phyloP scores from a whole-genome alignment of 108 stramenopile species.

The Bacterosira constricta region DNA sequence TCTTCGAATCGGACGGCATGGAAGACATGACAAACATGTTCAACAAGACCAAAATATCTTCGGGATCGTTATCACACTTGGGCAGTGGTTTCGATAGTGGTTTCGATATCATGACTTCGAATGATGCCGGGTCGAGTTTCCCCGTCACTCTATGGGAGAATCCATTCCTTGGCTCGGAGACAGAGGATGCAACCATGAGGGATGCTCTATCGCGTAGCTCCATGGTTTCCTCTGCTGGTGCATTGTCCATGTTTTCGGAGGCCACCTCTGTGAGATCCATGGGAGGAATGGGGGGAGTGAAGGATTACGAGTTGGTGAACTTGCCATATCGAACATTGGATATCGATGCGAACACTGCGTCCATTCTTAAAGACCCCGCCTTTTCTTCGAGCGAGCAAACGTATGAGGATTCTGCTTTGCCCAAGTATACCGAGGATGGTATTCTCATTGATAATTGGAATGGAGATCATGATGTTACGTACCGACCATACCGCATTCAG shows the following conservation, averaged over 20 bases:
- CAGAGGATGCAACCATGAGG: background rate
- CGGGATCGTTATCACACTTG: background rate
- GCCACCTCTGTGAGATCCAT: background rate
- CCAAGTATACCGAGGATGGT: conserved; percentile 38
- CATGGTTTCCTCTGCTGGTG: background rate
- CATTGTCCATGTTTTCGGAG: conserved; percentile 3
- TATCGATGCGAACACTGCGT: conserved; percentile 24
- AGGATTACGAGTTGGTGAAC: conserved; percentile 17
- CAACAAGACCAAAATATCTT: conserved; percentile 23
- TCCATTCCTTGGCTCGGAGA: conserved; percentile 48
- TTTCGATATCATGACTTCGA: conserved; percentile 8
- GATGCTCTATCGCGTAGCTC: background rate
- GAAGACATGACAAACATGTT: conserved; percentile 22
- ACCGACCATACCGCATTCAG: conserved; percentile 11
- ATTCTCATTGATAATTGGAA: conserved; percentile 44
- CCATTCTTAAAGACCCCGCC: conserved; percentile 1
- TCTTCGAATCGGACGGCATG: background rate
- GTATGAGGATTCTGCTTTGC: background rate
- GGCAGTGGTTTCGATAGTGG: background rate
- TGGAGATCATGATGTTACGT: conserved; percentile 23
- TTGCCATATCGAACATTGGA: conserved; percentile 40
- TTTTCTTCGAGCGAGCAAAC: conserved; percentile 1
- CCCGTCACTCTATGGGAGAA: conserved; percentile 81
- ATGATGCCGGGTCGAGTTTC: conserved; percentile 15
- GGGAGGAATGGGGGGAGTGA: background rate